phyloP scores from a whole-genome alignment of 129 eudicot species.

The Flaveria linearis region DNA sequence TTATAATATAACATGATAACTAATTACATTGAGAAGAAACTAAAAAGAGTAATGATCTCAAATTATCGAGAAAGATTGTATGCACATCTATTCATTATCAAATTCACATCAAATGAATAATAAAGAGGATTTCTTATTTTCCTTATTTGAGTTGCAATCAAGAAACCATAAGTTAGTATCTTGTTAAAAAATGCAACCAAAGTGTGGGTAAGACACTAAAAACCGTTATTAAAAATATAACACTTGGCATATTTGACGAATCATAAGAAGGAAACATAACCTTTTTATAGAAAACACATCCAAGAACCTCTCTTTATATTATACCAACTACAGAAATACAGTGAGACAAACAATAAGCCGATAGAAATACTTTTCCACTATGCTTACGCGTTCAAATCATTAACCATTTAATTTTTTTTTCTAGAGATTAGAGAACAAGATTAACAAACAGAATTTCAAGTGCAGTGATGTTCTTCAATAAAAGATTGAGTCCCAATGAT shows the following conservation, averaged over 20 bases:
- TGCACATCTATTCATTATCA: not conserved
- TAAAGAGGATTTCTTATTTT: not conserved
- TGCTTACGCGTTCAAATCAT: conserved; percentile 15
- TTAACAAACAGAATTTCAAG: not conserved
- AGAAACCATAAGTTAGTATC: conserved; percentile 11
- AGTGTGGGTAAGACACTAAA: not conserved
- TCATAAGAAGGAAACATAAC: not conserved
- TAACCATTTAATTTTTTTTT: not conserved
- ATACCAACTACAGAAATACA: not conserved
- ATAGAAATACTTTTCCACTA: not conserved
- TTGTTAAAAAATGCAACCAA: conserved; percentile 18
- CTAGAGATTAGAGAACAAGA: not conserved
- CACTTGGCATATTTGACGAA: not conserved
- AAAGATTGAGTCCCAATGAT: not conserved
- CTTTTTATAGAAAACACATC: not conserved
- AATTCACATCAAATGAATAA: not conserved
- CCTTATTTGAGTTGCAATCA: not conserved
- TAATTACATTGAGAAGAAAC: not conserved
- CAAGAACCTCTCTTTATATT: not conserved
- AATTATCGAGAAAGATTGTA: not conserved
- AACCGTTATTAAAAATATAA: not conserved
- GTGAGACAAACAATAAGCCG: not conserved
- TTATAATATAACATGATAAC: not conserved
- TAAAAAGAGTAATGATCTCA: not conserved
- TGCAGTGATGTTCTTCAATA: not conserved